Evolutionary conservation across 2,329 filamentous ascomycete species (phyloP), one percentile per base, ranked within the genome.

Genomic region (Cephalotrichum gorgonifer): DNA sequence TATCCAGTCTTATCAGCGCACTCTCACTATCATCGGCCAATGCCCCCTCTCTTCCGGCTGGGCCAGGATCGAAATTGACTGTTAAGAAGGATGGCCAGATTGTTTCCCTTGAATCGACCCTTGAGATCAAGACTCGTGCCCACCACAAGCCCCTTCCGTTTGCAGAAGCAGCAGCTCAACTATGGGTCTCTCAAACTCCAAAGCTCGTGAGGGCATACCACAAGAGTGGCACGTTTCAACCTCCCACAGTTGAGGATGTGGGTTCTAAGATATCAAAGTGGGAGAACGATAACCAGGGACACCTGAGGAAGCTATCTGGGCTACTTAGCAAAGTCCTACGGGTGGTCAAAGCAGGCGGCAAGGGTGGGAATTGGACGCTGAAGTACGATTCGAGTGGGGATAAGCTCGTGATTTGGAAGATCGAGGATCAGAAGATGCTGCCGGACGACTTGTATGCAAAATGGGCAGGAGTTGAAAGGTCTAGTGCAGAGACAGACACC

Each of bases 121-220:
- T 74, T 11, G 68, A 73, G 53, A 66, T 74, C 58, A 74, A 73
- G 57, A 73, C 68, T 7, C 63, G 66, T 2, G 56, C 60, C n/a
- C 30, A 38, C 4, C 54, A 60, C 26, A 67, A 60, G 39, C 56
- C 47, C 22, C 53, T 74, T 15, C n/a, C 52, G 2, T 47, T 72
- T 11, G 1, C 53, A 9, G 60, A 70, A 6, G 55, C 71, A 28
- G 60, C 60, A 23, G 51, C 67, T 2, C 69, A 72, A 56, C 61
- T 74, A 23, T 74, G 70, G 70, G 53, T 63, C 15, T 72, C 67
- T 5, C 70, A 74, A 57, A 74, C 70, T 1, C 64, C 66, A 1
- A 70, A 68, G 38, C 66, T 74, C 30, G 67, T 73, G n/a, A 62
- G 65, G 27, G 70, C 68, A 1, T 70, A 71, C 52, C 67, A 73